Conservation (phyloP, 1,284 basidiomycete species). For the Rhizoctonia solani region DNA sequence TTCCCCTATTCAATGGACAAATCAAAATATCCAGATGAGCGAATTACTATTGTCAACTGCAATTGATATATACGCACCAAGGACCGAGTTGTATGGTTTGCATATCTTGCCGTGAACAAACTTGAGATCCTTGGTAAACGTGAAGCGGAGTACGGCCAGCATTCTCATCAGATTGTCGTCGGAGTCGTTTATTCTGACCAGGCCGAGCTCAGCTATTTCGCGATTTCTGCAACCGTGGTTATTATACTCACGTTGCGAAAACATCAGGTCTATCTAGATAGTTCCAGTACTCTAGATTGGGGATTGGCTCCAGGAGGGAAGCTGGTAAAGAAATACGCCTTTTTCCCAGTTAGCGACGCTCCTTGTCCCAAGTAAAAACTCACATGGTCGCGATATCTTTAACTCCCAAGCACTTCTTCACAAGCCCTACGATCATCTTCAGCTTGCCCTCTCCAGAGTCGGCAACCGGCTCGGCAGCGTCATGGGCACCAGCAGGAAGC, state of each 20-base stretch:
- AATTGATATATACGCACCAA: slow-evolving; percentile 60
- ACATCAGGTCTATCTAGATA: slow-evolving; percentile 93
- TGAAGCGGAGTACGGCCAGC: slow-evolving; percentile 86
- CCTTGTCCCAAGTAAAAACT: slow-evolving; percentile 43
- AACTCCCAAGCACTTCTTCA: slow-evolving; percentile 85
- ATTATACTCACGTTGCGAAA: slow-evolving; percentile 76
- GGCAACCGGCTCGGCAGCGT: slow-evolving; percentile 10
- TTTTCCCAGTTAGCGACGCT: not conserved
- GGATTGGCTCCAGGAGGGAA: slow-evolving; percentile 86
- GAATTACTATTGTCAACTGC: no score
- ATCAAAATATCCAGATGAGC: slow-evolving; percentile 19
- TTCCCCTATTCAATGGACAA: slow-evolving; percentile 51
- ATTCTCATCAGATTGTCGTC: slow-evolving; percentile 90
- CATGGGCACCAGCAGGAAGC: slow-evolving; percentile 19
- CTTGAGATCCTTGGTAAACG: slow-evolving; percentile 94
- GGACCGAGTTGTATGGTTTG: slow-evolving; percentile 95
- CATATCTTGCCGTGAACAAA: slow-evolving; percentile 89
- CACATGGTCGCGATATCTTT: slow-evolving; percentile 92
- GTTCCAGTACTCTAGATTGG: slow-evolving; percentile 95
- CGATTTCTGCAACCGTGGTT: not conserved
- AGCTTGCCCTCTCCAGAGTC: slow-evolving; percentile 68
- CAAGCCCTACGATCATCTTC: slow-evolving; percentile 85
- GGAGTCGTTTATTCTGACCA: slow-evolving; percentile 78
- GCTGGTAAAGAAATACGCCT: slow-evolving; percentile 90
- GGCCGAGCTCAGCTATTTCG: slow-evolving; percentile 10